A percentile compares a stretch with the other conserved stretches of the same genome.
Evolutionary conservation across 495 filamentous ascomycete genomes (phyloP).

Genomic region (Cryomyces minteri): DNA sequence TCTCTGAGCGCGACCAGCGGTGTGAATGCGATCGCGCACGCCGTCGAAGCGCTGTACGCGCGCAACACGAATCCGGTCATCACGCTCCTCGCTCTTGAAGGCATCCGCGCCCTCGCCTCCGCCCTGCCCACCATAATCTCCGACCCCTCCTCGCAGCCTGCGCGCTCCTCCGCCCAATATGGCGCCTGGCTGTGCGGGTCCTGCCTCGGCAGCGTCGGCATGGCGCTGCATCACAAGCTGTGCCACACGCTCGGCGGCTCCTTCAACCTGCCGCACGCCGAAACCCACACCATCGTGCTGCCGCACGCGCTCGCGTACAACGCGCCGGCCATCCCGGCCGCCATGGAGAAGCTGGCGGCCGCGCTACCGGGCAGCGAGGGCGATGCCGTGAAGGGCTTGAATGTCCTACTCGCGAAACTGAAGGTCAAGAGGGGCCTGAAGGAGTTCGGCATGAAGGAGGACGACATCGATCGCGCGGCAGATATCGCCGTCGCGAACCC

Average conservation of each 20-base stretch:
- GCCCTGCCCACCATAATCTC: no score
- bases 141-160: conserved; percentile 27
- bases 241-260: conserved; percentile 50
- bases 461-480: conserved; percentile 44
- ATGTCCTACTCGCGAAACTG: conserved; percentile 36
- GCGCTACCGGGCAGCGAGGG: conserved; percentile 40
- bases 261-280: conserved; percentile 52
- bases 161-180: conserved; percentile 39
- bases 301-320: conserved; percentile 54
- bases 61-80: conserved; percentile 26
- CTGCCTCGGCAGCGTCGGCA: conserved; percentile 45
- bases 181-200: conserved; percentile 49
- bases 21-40: conserved; percentile 54
- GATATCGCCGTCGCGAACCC: conserved; percentile 46
- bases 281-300: conserved; percentile 49
- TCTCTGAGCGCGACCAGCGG: conserved; percentile 43
- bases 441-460: conserved; percentile 45
- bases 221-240: conserved; percentile 56
- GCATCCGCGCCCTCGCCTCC: conserved; percentile 10
- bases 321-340: conserved; percentile 39
- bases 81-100: conserved; percentile 13
- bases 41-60: conserved; percentile 49
- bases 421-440: conserved; percentile 38
- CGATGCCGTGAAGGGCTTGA: conserved; percentile 40
- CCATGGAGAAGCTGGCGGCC: conserved; percentile 36